A percentile compares a stretch with the other conserved stretches of the same genome.
phyloP scores from a whole-genome alignment of 805 yeast species.

The Maudiozyma barnettii region DNA sequence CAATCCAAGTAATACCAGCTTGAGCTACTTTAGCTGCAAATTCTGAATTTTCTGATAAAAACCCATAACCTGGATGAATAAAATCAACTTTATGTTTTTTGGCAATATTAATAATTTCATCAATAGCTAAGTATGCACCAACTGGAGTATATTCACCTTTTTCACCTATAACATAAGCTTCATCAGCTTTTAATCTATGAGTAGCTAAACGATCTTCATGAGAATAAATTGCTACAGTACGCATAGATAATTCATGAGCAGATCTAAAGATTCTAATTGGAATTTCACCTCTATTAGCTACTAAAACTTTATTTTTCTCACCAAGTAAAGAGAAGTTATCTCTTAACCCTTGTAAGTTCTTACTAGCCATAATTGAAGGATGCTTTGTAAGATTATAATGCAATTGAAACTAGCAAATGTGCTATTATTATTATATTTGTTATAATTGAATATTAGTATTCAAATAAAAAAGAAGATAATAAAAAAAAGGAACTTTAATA shows the following conservation, averaged over 20 bases:
- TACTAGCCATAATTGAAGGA: conserved; percentile 2
- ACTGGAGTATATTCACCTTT: conserved; percentile 90
- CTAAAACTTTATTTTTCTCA: conserved; percentile 49
- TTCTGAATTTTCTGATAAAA: conserved; percentile 82
- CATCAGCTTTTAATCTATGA: conserved; percentile 93
- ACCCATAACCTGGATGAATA: conserved; percentile 93
- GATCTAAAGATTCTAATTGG: conserved; percentile 88
- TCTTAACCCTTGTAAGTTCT: conserved; percentile 25
- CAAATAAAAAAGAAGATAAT: too few relatives aligned
- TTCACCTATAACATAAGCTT: conserved; percentile 83
- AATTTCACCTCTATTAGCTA: conserved; percentile 79
- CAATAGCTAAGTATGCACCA: conserved; percentile 90
- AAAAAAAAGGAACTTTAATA: too few relatives aligned
- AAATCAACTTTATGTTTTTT: conserved; percentile 66
- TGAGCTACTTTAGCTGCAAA: conserved; percentile 87
- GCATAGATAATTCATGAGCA: conserved; percentile 95
- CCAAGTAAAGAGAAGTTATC: conserved; percentile 31
- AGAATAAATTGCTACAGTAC: conserved; percentile 92
- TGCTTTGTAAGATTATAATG: too few relatives aligned
- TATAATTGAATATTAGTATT: too few relatives aligned
- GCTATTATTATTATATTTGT: too few relatives aligned
- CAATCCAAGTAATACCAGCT: conserved; percentile 91
- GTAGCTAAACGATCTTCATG: conserved; percentile 91
- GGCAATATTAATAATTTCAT: conserved; percentile 86
- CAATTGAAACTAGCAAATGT: too few relatives aligned